Evolutionary conservation across 2,329 filamentous ascomycete species (phyloP).

Genomic region (Cordyceps cicadae): DNA sequence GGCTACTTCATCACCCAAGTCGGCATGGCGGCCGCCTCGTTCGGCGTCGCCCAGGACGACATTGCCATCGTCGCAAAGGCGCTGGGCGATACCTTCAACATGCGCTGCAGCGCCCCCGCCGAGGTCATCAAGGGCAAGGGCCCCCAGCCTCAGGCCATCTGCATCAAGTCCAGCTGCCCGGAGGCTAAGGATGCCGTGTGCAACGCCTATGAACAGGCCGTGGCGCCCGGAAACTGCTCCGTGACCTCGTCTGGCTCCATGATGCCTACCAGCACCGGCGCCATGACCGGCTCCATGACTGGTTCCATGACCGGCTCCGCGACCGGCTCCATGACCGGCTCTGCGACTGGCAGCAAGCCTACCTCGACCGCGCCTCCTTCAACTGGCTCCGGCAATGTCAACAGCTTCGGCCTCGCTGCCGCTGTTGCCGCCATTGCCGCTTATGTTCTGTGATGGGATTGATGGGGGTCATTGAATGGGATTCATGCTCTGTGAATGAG

Average conservation of each 20-base stretch:
- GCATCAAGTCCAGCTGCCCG: slow-evolving; percentile 41
- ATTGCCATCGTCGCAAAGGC: slow-evolving; percentile 38
- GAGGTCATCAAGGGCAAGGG: slow-evolving; percentile 37
- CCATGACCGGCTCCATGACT: slow-evolving; percentile 3
- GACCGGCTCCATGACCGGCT: slow-evolving; percentile 16
- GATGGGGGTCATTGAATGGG: background rate
- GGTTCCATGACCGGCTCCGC: slow-evolving; percentile 10
- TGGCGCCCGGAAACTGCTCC: slow-evolving; percentile 15
- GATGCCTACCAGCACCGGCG: slow-evolving; percentile 8
- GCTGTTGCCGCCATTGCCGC: slow-evolving; percentile 21
- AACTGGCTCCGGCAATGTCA: slow-evolving; percentile 19
- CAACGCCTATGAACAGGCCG: slow-evolving; percentile 29
- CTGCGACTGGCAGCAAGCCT: slow-evolving; percentile 1
- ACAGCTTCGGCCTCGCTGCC: slow-evolving; percentile 21
- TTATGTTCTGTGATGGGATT: slow-evolving; percentile 19
- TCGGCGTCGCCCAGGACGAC: slow-evolving; percentile 49
- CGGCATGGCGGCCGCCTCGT: slow-evolving; percentile 45
- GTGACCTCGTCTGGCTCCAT: background rate
- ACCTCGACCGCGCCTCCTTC: slow-evolving; percentile 12
- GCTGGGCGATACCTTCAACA: slow-evolving; percentile 43
- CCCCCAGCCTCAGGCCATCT: slow-evolving; percentile 46
- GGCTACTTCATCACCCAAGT: slow-evolving; percentile 55
- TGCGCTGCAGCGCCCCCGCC: slow-evolving; percentile 39
- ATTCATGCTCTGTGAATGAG: background rate
- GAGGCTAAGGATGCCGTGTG: slow-evolving; percentile 38